Evolutionary conservation across 768 basidiomycete species (phyloP).

Genomic region (Agrocybe pediades): DNA sequence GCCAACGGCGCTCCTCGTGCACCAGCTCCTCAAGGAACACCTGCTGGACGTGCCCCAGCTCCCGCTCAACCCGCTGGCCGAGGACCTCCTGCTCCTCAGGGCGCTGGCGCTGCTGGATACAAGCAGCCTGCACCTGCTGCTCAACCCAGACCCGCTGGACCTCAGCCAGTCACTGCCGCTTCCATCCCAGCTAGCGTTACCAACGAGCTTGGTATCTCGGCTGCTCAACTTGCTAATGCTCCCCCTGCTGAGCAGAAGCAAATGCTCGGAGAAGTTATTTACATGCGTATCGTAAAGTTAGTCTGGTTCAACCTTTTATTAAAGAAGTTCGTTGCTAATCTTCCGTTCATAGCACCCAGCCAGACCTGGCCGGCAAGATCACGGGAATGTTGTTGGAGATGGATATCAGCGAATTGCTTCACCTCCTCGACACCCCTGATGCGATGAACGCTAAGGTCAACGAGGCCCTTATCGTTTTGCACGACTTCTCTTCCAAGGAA

Average conservation of each 20-base stretch:
- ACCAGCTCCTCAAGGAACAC: constrained; percentile 46
- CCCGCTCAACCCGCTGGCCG: constrained; percentile 33
- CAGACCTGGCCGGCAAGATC: constrained; percentile 97
- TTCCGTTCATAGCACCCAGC: constrained; percentile 58
- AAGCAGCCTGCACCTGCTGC: constrained; percentile 42
- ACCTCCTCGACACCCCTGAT: constrained; percentile 80
- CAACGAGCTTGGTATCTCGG: constrained; percentile 45
- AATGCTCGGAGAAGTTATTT: constrained; percentile 96
- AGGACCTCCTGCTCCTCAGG: constrained; percentile 30
- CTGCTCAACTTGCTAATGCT: constrained; percentile 55
- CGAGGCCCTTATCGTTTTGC: constrained; percentile 87
- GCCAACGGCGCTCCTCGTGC: constrained; percentile 57
- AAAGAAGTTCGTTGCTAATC: constrained; percentile 3
- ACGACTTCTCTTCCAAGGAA: constrained; percentile 67
- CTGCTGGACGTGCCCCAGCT: constrained; percentile 37
- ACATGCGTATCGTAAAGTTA: constrained; percentile 85
- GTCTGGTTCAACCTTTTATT: constrained; percentile 30
- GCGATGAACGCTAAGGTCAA: constrained; percentile 88
- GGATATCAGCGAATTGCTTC: constrained; percentile 92
- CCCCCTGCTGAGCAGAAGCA: constrained; percentile 95
- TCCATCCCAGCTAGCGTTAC: constrained; percentile 40
- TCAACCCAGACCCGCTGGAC: constrained; percentile 33
- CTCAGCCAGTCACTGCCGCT: constrained; percentile 41
- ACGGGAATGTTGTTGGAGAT: constrained; percentile 99
- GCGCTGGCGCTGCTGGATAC: constrained; percentile 24